Conservation (phyloP, 1,284 basidiomycete genomes). For the Ustilago hordei region DNA sequence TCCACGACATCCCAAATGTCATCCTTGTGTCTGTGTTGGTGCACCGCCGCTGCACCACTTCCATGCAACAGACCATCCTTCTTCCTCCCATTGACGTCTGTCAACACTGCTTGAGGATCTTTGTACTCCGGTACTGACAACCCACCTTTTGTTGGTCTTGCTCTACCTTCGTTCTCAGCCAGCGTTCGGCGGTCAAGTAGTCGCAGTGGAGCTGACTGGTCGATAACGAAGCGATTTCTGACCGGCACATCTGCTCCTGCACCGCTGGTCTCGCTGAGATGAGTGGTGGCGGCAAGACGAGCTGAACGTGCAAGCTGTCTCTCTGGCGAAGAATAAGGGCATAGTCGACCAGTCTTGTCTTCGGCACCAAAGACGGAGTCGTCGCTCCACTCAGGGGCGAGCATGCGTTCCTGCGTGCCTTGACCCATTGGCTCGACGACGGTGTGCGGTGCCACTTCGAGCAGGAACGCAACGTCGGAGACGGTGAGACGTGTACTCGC, state of each 20-base stretch:
- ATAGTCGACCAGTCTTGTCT: constrained; percentile 13
- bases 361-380: constrained; percentile 16
- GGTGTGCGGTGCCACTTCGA: constrained; percentile 61
- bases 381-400: constrained; percentile 58
- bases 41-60: constrained; percentile 4
- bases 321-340: constrained; percentile 21
- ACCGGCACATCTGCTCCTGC: constrained; percentile 16
- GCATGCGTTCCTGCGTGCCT: constrained; percentile 61
- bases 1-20: constrained; percentile 67
- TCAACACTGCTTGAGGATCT: constrained; percentile 24
- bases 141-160: constrained; percentile 45
- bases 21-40: constrained; percentile 53
- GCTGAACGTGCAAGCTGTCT: constrained; percentile 31
- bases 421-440: constrained; percentile 67
- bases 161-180: constrained; percentile 44
- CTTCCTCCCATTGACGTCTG: constrained; percentile 49
- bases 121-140: constrained; percentile 35
- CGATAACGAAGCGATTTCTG: constrained; percentile 59
- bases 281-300: constrained; percentile 50
- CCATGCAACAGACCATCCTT: constrained; percentile 12
- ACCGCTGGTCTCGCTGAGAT: constrained; percentile 34
- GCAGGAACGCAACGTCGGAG: constrained; percentile 60
- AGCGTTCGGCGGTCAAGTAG: constrained; percentile 58
- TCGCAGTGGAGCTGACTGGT: constrained; percentile 59
- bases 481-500: constrained; percentile 52